Conservation (phyloP, 768 basidiomycete species). For the Termitomyces sp. region DNA sequence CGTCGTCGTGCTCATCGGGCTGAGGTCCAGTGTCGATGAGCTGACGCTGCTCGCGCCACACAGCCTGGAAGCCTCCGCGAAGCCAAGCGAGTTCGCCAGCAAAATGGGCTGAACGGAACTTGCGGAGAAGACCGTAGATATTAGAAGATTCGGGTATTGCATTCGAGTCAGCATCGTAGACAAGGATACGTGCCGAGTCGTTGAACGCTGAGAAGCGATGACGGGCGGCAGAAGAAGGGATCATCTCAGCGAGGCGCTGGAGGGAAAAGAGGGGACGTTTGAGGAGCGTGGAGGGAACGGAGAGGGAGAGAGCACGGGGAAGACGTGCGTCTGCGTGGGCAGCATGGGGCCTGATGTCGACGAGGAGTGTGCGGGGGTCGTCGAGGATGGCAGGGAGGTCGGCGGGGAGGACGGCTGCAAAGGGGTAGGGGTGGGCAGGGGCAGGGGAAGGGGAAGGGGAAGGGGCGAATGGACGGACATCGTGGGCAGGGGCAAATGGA, state of each 20-base stretch:
- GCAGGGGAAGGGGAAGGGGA: constrained; percentile 20
- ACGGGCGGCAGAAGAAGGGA: constrained; percentile 59
- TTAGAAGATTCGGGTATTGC: constrained; percentile 61
- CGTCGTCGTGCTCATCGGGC: constrained; percentile 48
- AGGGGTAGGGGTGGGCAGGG: constrained; percentile 8
- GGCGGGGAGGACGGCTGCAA: constrained; percentile 23
- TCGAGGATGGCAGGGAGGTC: constrained; percentile 27
- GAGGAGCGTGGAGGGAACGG: constrained; percentile 91
- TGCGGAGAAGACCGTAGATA: constrained; percentile 68
- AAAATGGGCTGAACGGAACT: constrained; percentile 57
- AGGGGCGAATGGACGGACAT: constrained; percentile 28
- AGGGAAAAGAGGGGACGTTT: constrained; percentile 87
- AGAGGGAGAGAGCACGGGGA: constrained; percentile 71
- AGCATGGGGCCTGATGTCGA: constrained; percentile 88
- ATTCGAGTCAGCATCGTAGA: constrained; percentile 81
- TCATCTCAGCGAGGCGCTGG: constrained; percentile 72
- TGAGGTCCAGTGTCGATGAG: constrained; percentile 50
- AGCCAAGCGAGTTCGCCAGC: constrained; percentile 71
- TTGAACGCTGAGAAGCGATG: constrained; percentile 58
- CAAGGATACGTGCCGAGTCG: constrained; percentile 59
- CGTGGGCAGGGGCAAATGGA: constrained; percentile 46
- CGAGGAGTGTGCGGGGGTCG: constrained; percentile 50
- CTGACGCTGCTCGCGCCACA: constrained; percentile 50
- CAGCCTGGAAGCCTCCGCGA: constrained; percentile 76
- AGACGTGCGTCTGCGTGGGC: constrained; percentile 66